Base-by-base conservation (phyloP, 441 rosid genomes). In the Gossypium aridum region DNA sequence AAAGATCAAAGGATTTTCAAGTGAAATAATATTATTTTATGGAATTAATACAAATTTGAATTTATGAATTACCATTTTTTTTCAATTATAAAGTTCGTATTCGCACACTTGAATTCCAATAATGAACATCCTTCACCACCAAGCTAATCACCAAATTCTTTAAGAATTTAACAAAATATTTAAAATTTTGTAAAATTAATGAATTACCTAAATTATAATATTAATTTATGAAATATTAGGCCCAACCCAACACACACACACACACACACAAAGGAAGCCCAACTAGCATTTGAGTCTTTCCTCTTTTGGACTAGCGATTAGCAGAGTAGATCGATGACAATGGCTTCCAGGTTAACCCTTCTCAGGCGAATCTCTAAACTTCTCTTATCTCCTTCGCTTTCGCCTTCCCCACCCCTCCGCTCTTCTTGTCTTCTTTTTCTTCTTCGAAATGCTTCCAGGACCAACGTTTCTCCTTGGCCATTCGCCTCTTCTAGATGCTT, bases 341-440 rank as follows among this genome's bases (percentile, higher is more conserved):
- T 87, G 90, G 87, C 89, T 71, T 84, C 87, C 39, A 86, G 82
- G 78, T 73, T 85, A 74, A 71, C 71, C 31, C 71, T 76, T n/a
- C 26, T 82, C 8, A 67, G 87, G 74, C 85, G 80, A 74, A 80
- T 89, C 66, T 61, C 87, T 1, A 75, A 82, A 26, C 61, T 80
- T 75, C 82, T 82, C 37, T 81, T 73, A 75, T 81, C 77, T 39
- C 37, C 45, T 8, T 7, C 12, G 45, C 45, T 8, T 37, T 37
- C 79, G 64, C 54, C 75, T 43, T 49, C 66, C 1, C n/a, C 53
- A 6, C 62, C 72, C 47, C 26, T 66, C 74, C 20, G 26, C 51
- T 25, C 62, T 61, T 43, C 61, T 2, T 12, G 78, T 79, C 57
- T 70, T 47, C 54, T 26, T 49, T 28, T 49, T 69, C 4, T 80